phyloP scores from a whole-genome alignment of 139 green algal genomes.

The Tetraselmis striata region DNA sequence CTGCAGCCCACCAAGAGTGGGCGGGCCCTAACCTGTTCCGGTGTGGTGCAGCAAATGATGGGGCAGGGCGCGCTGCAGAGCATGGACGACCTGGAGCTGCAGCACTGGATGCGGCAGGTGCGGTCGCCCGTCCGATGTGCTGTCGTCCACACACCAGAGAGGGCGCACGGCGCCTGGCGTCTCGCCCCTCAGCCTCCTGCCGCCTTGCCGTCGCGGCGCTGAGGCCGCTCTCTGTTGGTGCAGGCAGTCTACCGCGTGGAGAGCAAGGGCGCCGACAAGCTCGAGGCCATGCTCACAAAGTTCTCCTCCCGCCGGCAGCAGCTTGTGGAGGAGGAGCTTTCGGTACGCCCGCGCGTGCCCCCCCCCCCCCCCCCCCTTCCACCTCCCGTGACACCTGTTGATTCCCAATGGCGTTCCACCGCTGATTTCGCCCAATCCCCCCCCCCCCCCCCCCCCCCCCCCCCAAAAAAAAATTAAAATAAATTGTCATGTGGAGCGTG shows the following conservation, averaged over 20 bases:
- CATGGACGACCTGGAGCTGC: conserved; percentile 37
- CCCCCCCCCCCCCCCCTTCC: not conserved
- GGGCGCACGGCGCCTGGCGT: too few relatives aligned
- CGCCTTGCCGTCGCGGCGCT: too few relatives aligned
- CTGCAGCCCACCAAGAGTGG: not conserved
- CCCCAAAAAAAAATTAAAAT: too few relatives aligned
- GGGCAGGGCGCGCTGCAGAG: conserved; percentile 24
- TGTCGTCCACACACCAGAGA: too few relatives aligned
- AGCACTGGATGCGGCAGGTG: conserved; percentile 28
- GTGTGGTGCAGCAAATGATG: not conserved
- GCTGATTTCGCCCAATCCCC: not conserved
- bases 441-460: too few relatives aligned
- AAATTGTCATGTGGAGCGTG: too few relatives aligned
- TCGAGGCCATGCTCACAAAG: not conserved
- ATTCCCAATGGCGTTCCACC: too few relatives aligned
- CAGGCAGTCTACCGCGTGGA: not conserved
- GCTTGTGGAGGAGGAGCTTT: not conserved
- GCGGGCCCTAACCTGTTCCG: not conserved
- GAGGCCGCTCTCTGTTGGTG: not conserved
- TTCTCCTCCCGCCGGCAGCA: not conserved
- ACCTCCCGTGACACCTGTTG: not conserved
- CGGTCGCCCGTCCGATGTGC: too few relatives aligned
- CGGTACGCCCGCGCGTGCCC: not conserved
- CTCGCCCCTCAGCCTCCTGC: too few relatives aligned
- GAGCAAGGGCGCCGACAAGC: not conserved